A percentile compares a stretch with the other conserved stretches of the same genome.
Conservation (phyloP, 2,329 filamentous ascomycete species). For the Mycosphaerella arachidis region DNA sequence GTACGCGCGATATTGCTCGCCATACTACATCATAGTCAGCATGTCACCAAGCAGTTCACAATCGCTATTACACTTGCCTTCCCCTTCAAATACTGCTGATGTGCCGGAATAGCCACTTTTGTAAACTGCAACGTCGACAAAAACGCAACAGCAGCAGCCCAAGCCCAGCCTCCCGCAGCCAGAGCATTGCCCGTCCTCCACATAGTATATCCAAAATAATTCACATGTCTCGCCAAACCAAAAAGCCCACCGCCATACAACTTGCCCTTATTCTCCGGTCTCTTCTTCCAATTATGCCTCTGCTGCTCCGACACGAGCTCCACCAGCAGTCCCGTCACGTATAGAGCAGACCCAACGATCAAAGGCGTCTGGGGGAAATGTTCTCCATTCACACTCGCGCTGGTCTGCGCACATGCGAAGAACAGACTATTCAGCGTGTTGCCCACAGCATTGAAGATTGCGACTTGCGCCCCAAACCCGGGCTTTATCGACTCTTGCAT, state of each 20-base stretch:
- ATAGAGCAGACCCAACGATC: constrained; percentile 48
- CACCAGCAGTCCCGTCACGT: constrained; percentile 48
- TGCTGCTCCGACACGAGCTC: constrained; percentile 57
- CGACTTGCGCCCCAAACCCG: constrained; percentile 41
- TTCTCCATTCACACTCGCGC: constrained; percentile 38
- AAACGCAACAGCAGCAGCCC: constrained; percentile 38
- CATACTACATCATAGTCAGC: constrained; percentile 30
- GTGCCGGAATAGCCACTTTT: constrained; percentile 41
- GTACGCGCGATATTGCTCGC: constrained; percentile 36
- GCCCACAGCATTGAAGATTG: constrained; percentile 50
- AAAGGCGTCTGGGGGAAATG: constrained; percentile 42
- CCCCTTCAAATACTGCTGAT: constrained; percentile 48
- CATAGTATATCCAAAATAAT: constrained; percentile 51
- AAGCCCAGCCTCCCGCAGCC: constrained; percentile 45
- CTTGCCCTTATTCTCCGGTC: constrained; percentile 51
- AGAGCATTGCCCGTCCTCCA: constrained; percentile 50
- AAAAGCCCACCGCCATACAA: constrained; percentile 49
- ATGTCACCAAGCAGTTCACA: neutral
- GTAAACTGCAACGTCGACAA: constrained; percentile 47
- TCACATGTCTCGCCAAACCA: constrained; percentile 49
- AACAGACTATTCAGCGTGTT: constrained; percentile 56
- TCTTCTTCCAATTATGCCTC: constrained; percentile 49
- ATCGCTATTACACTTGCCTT: constrained; percentile 30
- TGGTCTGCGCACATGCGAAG: constrained; percentile 49
- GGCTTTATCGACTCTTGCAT: constrained; percentile 50